Evolutionary conservation across 352 stramenopile genomes (phyloP).

Genomic region (Nothophytophthora sp.): DNA sequence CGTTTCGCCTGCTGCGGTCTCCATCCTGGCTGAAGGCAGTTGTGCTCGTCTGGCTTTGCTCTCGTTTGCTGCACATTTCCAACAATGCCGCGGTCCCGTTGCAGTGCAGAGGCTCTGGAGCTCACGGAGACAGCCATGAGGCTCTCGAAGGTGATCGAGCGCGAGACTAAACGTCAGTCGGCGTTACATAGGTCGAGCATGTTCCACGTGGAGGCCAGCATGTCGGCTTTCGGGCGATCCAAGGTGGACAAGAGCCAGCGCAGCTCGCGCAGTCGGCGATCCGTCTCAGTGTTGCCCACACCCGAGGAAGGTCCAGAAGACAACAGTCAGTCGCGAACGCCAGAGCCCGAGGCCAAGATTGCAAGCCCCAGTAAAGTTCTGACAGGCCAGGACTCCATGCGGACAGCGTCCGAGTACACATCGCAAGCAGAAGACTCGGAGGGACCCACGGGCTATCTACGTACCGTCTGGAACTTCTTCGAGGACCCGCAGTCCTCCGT

Average conservation of each 20-base stretch:
- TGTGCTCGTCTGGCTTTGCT: too few species aligned
- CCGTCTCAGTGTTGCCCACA: constrained; percentile 22
- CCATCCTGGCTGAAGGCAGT: too few species aligned
- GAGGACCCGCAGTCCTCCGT: constrained; percentile 72
- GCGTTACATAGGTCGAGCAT: constrained; percentile 27
- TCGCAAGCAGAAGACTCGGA: constrained; percentile 4
- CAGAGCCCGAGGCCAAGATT: not conserved
- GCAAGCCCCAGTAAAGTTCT: not conserved
- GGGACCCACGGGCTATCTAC: constrained; percentile 10
- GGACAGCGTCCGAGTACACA: not conserved
- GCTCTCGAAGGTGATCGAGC: constrained; percentile 70
- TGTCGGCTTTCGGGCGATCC: constrained; percentile 30
- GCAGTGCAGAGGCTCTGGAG: constrained; percentile 12
- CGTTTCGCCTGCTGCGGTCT: too few species aligned
- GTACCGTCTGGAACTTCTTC: constrained; percentile 52
- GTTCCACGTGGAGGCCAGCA: constrained; percentile 33
- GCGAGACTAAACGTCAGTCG: constrained; percentile 50
- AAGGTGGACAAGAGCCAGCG: constrained; percentile 7
- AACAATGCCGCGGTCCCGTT: not conserved
- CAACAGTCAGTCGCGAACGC: not conserved
- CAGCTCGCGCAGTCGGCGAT: constrained; percentile 20
- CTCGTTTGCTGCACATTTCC: not conserved
- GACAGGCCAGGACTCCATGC: constrained; percentile 13
- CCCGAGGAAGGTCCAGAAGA: constrained; percentile 18
- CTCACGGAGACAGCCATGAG: constrained; percentile 63